Evolutionary conservation across 2,329 filamentous ascomycete genomes (phyloP).

Genomic region (Fusarium sp.): DNA sequence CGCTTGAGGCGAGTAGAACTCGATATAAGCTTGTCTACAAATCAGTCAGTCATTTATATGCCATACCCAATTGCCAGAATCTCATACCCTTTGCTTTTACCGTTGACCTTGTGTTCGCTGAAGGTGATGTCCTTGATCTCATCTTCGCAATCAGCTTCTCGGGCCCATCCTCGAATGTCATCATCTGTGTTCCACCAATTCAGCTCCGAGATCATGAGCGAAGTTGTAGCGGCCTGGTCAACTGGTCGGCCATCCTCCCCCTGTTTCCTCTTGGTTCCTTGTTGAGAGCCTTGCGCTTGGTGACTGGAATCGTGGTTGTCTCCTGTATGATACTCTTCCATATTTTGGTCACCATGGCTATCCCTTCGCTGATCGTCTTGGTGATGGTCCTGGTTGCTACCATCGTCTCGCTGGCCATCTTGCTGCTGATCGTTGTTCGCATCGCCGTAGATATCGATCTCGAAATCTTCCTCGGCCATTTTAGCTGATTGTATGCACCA

Average conservation of each 20-base stretch:
- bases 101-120: constrained; percentile 98
- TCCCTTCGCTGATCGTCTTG: constrained; percentile 42
- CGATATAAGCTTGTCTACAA: constrained; percentile 79
- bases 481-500: constrained; percentile 36
- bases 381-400: constrained; percentile 41
- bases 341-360: constrained; percentile 53
- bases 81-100: constrained; percentile 92
- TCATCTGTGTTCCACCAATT: constrained; percentile 99
- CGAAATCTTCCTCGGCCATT: constrained; percentile 78
- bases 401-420: constrained; percentile 50
- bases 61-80: background rate
- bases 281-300: constrained; percentile 48
- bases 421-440: constrained; percentile 58
- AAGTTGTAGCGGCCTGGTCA: constrained; percentile 71
- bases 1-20: constrained; percentile 85
- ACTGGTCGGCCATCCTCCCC: constrained; percentile 68
- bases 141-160: constrained; percentile 81
- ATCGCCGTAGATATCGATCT: constrained; percentile 79
- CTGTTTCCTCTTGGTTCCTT: constrained; percentile 71
- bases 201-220: constrained; percentile 87
- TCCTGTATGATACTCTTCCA: constrained; percentile 53
- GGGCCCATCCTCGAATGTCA: constrained; percentile 88
- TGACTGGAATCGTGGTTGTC: constrained; percentile 55
- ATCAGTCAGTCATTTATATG: constrained; percentile 11
- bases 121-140: constrained; percentile 95